Percentiles rank a stretch among this genome's conserved stretches.
Conservation (phyloP, 2,329 filamentous ascomycete species). For the Cercospora zeina region DNA sequence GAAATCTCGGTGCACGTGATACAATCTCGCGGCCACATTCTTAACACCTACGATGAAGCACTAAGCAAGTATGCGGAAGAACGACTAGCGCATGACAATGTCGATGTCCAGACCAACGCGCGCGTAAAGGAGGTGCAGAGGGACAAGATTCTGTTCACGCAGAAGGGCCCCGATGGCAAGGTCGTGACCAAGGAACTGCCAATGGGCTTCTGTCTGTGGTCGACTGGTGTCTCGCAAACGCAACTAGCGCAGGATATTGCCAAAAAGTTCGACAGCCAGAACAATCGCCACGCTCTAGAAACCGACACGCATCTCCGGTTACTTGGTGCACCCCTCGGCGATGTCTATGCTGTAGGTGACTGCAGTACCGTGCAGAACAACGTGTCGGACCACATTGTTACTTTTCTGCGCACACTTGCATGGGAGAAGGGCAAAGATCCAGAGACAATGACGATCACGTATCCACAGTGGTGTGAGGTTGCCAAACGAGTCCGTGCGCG, state of each 20-base stretch:
- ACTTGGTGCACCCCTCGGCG: constrained; percentile 82
- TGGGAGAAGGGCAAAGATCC: constrained; percentile 92
- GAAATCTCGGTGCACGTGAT: constrained; percentile 98
- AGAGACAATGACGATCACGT: constrained; percentile 80
- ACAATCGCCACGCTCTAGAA: constrained; percentile 86
- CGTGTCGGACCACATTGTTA: constrained; percentile 83
- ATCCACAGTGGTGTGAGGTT: constrained; percentile 82
- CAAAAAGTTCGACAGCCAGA: constrained; percentile 74
- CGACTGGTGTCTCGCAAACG: constrained; percentile 87
- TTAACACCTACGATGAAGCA: constrained; percentile 97
- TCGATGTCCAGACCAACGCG: constrained; percentile 89
- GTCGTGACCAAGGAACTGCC: constrained; percentile 88
- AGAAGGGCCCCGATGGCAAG: constrained; percentile 72
- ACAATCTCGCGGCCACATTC: constrained; percentile 88
- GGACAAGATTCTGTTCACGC: constrained; percentile 86
- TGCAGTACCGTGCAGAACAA: constrained; percentile 98
- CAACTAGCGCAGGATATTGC: constrained; percentile 76
- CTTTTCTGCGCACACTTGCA: constrained; percentile 82
- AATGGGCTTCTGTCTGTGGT: constrained; percentile 96
- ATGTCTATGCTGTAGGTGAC: constrained; percentile 95
- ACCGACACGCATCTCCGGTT: constrained; percentile 91
- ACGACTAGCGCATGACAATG: constrained; percentile 84
- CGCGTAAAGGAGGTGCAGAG: constrained; percentile 83
- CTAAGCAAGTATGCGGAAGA: constrained; percentile 90
- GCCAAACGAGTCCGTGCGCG: constrained; percentile 80